A percentile compares a stretch with the other conserved stretches of the same genome.
These are phyloP conservation scores for Skeletonema costatum DNA, from an alignment of 108 stramenopile species.

Conservation along the genomic window DNA sequence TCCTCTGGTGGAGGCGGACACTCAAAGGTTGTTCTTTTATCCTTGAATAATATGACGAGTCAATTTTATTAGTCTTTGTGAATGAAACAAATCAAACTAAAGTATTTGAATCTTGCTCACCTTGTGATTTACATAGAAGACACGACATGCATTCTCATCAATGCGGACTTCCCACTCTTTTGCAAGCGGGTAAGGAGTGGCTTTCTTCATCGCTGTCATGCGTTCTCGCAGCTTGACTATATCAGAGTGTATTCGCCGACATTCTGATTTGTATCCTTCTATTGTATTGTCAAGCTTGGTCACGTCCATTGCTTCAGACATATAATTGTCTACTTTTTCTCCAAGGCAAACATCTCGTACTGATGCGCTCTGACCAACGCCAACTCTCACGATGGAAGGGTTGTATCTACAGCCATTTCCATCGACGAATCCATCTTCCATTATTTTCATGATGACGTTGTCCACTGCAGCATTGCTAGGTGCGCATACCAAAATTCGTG, in stretches of 20 bases:
- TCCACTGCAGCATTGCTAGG: conserved; percentile 99
- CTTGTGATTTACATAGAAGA: conserved; percentile 90
- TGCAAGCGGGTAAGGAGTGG: conserved; percentile 71
- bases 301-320: conserved; percentile 60
- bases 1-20: conserved; percentile 84
- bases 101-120: background rate
- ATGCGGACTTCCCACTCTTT: conserved; percentile 93
- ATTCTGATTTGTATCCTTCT: conserved; percentile 68
- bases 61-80: background rate
- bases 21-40: conserved; percentile 77
- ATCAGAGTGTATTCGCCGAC: conserved; percentile 59
- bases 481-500: conserved; percentile 91
- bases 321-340: conserved; percentile 69
- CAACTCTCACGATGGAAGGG: conserved; percentile 93
- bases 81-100: background rate
- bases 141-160: conserved; percentile 66
- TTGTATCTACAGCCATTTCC: conserved; percentile 90
- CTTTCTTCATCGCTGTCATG: conserved; percentile 71
- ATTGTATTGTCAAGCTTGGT: conserved; percentile 66
- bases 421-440: conserved; percentile 92
- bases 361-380: conserved; percentile 67
- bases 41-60: background rate
- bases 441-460: conserved; percentile 93
- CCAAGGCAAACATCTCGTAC: conserved; percentile 78
- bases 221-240: conserved; percentile 63